Base-by-base conservation (phyloP, 2,329 filamentous ascomycete genomes). In the Mycogone perniciosa region DNA sequence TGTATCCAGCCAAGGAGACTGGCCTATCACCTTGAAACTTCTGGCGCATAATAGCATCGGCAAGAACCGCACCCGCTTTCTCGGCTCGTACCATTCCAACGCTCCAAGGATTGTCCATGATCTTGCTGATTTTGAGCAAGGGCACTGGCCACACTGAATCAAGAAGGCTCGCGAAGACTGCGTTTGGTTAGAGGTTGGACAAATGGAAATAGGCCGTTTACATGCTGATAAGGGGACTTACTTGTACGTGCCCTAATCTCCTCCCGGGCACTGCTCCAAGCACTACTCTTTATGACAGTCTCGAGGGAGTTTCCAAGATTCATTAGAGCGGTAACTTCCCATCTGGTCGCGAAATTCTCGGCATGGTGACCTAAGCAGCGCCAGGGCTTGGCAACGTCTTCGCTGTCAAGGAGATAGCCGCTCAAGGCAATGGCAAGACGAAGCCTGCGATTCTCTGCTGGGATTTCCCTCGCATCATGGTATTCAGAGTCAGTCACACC, bases 71-170 rank as follows among this genome's bases (percentile, higher is more conserved):
- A 60, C 64, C 88, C 63, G 64, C 83, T 66, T 91, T 92, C 59
- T 91, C 88, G 26, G 86, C 84, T 31, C 87, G 80, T 29, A 84
- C 78, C 70, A 89, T 88, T 13, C 84, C 87, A 33, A 89, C 77
- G 54, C 78, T 86, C 75, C 89, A 93, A 0, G 87, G 85, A 59
- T 92, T 93, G 62, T 93, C 89, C 50, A 93, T 79, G 31, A 95
- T 75, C 56, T 85, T 82, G 65, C 84, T 85, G 50, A 86, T 73
- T 63, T 85, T 86, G 56, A 87, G 67, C 27, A 89, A 71, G 35
- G 75, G 71, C 4, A 77, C 62, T 0, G 86, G 86, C 76, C 86
- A 86, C 53, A 76, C 69, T 4, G 79, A 75, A 2, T 79, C 73
- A 56, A 77, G 72, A n/a, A 87, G 67, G 26, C 76, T 75, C 6